A percentile compares a stretch with the other conserved stretches of the same genome.
phyloP scores from a whole-genome alignment of 2,329 filamentous ascomycete genomes.

The Pseudogymnoascus sp. region DNA sequence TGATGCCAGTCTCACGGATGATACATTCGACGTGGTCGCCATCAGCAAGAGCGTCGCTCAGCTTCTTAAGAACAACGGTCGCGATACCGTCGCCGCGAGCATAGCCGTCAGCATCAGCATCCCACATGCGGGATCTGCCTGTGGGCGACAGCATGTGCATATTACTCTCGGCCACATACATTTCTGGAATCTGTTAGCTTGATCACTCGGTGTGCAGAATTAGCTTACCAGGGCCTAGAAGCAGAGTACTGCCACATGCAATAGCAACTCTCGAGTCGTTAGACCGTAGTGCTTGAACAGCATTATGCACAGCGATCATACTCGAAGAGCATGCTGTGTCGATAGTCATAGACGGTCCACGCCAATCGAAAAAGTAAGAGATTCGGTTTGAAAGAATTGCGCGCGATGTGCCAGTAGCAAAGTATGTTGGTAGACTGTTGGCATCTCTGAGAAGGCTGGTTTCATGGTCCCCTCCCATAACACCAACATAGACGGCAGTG shows the following conservation, averaged over 20 bases:
- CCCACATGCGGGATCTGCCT: conserved; percentile 30
- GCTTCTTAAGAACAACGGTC: conserved; percentile 35
- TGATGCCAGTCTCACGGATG: conserved; percentile 35
- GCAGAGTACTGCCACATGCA: conserved; percentile 20
- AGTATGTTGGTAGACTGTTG: conserved; percentile 31
- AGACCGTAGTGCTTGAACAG: conserved; percentile 31
- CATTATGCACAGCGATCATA: conserved; percentile 46
- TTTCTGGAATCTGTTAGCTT: conserved; percentile 28
- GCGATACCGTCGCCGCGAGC: conserved; percentile 39
- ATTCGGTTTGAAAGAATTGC: conserved; percentile 26
- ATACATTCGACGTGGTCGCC: conserved; percentile 37
- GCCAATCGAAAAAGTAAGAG: conserved; percentile 21
- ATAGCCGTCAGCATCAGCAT: conserved; percentile 38
- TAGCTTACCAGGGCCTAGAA: conserved; percentile 18
- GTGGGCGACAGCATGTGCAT: conserved; percentile 27
- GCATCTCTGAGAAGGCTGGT: conserved; percentile 21
- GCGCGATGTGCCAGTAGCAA: conserved; percentile 28
- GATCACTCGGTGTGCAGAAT: conserved; percentile 14
- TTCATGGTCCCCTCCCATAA: background rate
- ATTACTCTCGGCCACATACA: background rate
- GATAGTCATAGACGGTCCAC: conserved; percentile 13
- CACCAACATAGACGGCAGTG: background rate
- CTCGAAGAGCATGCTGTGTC: conserved; percentile 30
- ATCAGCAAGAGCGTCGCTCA: conserved; percentile 44
- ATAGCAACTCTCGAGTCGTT: conserved; percentile 15